phyloP scores from a whole-genome alignment of 306 rosid species.

The Fragaria iinumae region DNA sequence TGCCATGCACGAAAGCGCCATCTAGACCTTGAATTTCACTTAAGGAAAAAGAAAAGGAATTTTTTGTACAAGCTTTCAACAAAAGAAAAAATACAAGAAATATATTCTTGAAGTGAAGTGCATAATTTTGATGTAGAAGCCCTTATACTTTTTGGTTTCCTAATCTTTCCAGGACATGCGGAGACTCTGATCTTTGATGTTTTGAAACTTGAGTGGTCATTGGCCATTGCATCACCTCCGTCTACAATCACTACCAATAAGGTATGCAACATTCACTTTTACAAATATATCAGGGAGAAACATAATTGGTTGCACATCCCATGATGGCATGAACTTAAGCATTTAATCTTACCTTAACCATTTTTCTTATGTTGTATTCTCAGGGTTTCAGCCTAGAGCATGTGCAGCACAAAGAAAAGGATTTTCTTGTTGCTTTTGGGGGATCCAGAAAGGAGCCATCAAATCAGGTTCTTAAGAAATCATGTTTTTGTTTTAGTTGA shows the following conservation, averaged over 20 bases:
- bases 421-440: constrained; percentile 94
- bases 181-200: constrained; percentile 89
- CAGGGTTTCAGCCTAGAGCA: constrained; percentile 90
- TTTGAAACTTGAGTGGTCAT: constrained; percentile 71
- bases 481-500: constrained; percentile 6
- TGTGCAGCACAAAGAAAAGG: constrained; percentile 82
- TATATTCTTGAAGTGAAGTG: not conserved
- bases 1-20: not conserved
- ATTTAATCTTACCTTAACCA: constrained; percentile 20
- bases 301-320: not conserved
- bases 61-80: not conserved
- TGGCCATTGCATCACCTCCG: constrained; percentile 56
- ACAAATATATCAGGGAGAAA: not conserved
- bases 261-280: constrained; percentile 28
- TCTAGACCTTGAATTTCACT: not conserved
- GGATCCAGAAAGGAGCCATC: constrained; percentile 88
- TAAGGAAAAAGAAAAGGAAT: no score
- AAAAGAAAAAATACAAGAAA: not conserved
- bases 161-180: constrained; percentile 57
- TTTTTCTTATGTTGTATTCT: constrained; percentile 6
- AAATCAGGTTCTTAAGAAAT: constrained; percentile 62
- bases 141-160: not conserved
- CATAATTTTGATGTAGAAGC: not conserved
- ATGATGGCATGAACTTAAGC: constrained; percentile 2
- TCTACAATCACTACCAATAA: constrained; percentile 79